Base-by-base conservation (phyloP, 2,329 filamentous ascomycete genomes). In the Karstenula rhodostoma region DNA sequence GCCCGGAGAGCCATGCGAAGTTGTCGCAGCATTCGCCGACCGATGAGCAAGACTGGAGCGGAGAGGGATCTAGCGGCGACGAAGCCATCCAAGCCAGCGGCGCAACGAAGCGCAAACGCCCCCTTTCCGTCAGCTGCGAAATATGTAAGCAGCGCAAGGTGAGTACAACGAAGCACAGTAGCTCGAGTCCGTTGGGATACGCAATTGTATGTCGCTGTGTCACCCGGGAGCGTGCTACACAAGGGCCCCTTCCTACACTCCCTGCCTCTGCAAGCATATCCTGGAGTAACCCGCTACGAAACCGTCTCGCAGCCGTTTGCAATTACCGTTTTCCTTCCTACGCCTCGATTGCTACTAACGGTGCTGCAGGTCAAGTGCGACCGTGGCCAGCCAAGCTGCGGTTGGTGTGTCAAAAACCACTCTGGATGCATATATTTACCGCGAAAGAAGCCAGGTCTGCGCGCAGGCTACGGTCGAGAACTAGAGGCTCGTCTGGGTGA, bases 121-220 rank as follows among this genome's bases (percentile, higher is more conserved):
- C 82, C 46, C 78, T 84, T 73, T 81, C 79, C 52, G 84, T 86
- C 35, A 84, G 82, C 69, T 86, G 91, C 73, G 91, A 94, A 79
- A 84, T 91, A 54, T 93, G 91, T 81, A 93, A 94, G 78, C 88
- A 91, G 77, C 83, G 91, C 80, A 94, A 94, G 83, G 60, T 57
- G 40, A 47, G 56, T 47, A n/a, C 23, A 23, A 25, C 43, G 2
- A 44, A 35, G 37, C 37, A 17, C 37, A n/a, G 17, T 7, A 15
- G 4, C 17, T 19, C 37, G 37, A 40, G 37, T n/a, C 5, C 13
- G 17, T n/a, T 40, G 35, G 13, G 2, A n/a, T 17, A 2, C 35
- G 17, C 35, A 37, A 37, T 37, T 37, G 35, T 37, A 17, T 37
- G 35, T 37, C 35, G 37, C 19, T 29, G 46, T 32, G 46, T 49